Evolutionary conservation across 106 monocot species (phyloP), one percentile per base, ranked within the genome.

Genomic region (Dendrobium officinale): DNA sequence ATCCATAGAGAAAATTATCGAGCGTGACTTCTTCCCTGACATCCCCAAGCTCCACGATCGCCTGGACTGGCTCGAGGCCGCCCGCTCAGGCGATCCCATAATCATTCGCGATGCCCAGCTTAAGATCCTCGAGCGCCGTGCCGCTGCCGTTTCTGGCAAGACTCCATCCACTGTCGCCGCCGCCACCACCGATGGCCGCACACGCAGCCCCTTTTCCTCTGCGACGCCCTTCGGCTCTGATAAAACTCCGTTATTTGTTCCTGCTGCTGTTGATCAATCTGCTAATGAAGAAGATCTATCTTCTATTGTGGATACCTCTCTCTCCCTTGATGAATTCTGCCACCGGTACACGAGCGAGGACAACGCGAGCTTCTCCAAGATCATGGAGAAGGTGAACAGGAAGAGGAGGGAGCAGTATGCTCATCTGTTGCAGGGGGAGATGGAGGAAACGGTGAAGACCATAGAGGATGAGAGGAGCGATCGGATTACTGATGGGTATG

Each of bases 1-100:
- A 47, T 78, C 90, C 48, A 90, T 93, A 75, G 92, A 93, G 86
- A 81, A 83, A 58, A 96, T 96, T 86, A 87, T 96, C 86, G 95
- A 96, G 91, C 95, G 95, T 16, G 95, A 96, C 55, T 96, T 89
- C 85, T 94, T 98, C 82, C 94, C 92, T 55, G 90, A 98, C 84
- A 80, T 94, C 31, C 94, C 97, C 40, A 87, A 85, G 80, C 92
- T 92, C 83, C 87, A 86, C 42, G 90, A 92, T 85, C 90, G 92
- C 82, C 85, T 92, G 64, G 89, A 91, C 78, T 92, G 89, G 94
- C 97, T 98, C 56, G 85, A 98, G 86, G 96, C 97, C 75, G 77
- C 87, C 76, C 92, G 94, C 59, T 77, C 89, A 51, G 82, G 88
- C 77, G 97, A 98, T 68, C 97, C 94, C 33, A 82, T 98, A 44